A percentile compares a stretch with the other conserved stretches of the same genome.
Conservation (phyloP, 257 asterid genomes). For the Lantana camara region DNA sequence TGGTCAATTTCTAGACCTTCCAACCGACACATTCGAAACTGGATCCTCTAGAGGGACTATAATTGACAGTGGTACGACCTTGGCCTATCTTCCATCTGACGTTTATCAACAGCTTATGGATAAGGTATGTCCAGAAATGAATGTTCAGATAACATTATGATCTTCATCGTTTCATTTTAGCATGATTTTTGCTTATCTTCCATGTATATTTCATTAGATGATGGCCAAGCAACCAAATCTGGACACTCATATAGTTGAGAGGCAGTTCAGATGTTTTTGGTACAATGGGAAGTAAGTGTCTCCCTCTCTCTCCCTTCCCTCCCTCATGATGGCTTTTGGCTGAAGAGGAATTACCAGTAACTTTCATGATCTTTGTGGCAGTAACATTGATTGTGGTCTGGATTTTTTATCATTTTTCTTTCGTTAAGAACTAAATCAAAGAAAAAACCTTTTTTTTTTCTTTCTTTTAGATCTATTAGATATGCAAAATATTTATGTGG, state of each 20-base stretch:
- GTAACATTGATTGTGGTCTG: background rate
- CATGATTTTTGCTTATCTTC: slow-evolving; percentile 18
- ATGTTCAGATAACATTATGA: slow-evolving; percentile 11
- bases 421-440: slow-evolving; percentile 1
- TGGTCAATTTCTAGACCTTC: slow-evolving; percentile 61
- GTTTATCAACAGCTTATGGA: slow-evolving; percentile 55
- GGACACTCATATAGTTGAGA: slow-evolving; percentile 60
- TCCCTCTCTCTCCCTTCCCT: too few species aligned
- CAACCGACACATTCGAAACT: slow-evolving; percentile 47
- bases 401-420: background rate
- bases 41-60: slow-evolving; percentile 60
- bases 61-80: slow-evolving; percentile 92
- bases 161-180: slow-evolving; percentile 22
- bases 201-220: slow-evolving; percentile 44
- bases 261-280: slow-evolving; percentile 68
- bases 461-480: background rate
- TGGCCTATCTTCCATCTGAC: slow-evolving; percentile 85
- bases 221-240: slow-evolving; percentile 62
- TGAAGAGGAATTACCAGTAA: too few species aligned
- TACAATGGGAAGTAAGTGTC: slow-evolving; percentile 65
- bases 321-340: too few species aligned
- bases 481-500: background rate
- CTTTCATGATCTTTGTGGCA: slow-evolving; percentile 9
- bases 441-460: background rate
- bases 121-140: slow-evolving; percentile 41